Evolutionary conservation across 169 alveolate genomes (phyloP), one percentile per base, ranked within the genome.

Genomic region (Plasmodium inui): DNA sequence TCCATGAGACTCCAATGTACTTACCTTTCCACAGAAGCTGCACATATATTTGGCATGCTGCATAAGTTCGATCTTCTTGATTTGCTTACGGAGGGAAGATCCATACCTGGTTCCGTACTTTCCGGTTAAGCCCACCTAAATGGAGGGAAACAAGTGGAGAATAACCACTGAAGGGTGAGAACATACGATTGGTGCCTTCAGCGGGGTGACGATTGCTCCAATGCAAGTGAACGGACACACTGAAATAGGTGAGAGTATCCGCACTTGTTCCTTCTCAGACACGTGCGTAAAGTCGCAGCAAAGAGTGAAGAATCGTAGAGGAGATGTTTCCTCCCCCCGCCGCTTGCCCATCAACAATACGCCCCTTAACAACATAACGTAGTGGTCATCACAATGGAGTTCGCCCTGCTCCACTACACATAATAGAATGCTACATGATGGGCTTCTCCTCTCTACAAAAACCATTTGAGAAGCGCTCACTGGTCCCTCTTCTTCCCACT

Each of bases 81-180:
- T 98, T 94, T 98, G 98, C 96, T 99, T 99, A 94, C 99, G 98
- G 93, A 98, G 96, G 71, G 99, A 98, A 57, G 99, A 99, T 57
- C 99, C 99, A 95, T 99, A 99, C 90, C 99, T 98, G 34, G 99
- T 98, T n/a, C 99, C 99, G 97, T 98, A 99, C 96, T 98, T 98
- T 57, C 99, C 99, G 89, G 98, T 97, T 88, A 99, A 98, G 84
- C 99, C 99, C 96, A 99, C 99, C 98, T 99, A 90, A 61, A 14
- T 61, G 41, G 30, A 32, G 7, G 67, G 26, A 71, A 22, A 57
- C 19, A 22, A 28, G 28, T 57, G 19, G 28, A 6, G 22, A 14
- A n/a, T n/a, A n/a, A n/a, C n/a, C n/a, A n/a, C n/a, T n/a, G n/a
- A 71, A 12, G 8, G 28, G 57, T 32, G 0, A 4, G 41, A 14